A percentile compares a stretch with the other conserved stretches of the same genome.
phyloP scores from a whole-genome alignment of 768 basidiomycete species.

The Aureoboletus auriporus region DNA sequence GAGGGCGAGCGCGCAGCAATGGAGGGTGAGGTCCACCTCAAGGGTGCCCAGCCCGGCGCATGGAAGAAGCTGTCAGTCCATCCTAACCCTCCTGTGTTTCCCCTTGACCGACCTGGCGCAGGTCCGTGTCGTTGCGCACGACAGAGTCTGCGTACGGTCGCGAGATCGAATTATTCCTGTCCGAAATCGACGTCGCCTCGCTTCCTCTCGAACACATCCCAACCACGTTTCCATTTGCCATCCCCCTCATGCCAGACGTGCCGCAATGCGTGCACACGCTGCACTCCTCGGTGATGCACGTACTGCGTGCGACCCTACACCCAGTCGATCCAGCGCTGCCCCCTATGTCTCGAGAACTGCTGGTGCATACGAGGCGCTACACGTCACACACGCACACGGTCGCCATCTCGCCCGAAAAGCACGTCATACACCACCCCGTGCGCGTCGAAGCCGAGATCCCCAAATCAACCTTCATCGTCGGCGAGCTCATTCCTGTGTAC shows the following conservation, averaged over 20 bases:
- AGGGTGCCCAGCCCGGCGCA: slow-evolving; percentile 53
- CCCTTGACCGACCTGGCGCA: slow-evolving; percentile 10
- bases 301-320: slow-evolving; percentile 63
- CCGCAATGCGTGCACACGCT: slow-evolving; percentile 80
- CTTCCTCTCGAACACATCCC: slow-evolving; percentile 44
- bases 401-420: slow-evolving; percentile 56
- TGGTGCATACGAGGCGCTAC: slow-evolving; percentile 73
- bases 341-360: slow-evolving; percentile 50
- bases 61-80: slow-evolving; percentile 70
- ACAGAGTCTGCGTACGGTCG: slow-evolving; percentile 58
- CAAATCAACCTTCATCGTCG: slow-evolving; percentile 63
- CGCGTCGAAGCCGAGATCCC: slow-evolving; percentile 68
- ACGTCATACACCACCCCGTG: slow-evolving; percentile 58
- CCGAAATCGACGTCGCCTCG: slow-evolving; percentile 54
- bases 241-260: slow-evolving; percentile 73
- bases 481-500: slow-evolving; percentile 76
- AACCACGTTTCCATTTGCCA: slow-evolving; percentile 71
- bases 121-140: slow-evolving; percentile 63
- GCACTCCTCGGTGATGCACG: slow-evolving; percentile 68
- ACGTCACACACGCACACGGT: slow-evolving; percentile 58
- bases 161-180: slow-evolving; percentile 62
- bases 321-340: slow-evolving; percentile 38
- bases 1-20: slow-evolving; percentile 80
- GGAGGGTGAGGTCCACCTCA: slow-evolving; percentile 86
- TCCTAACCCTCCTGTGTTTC: slow-evolving; percentile 10